phyloP scores from a whole-genome alignment of 805 yeast species.

The Starmerella lactis-condensi region DNA sequence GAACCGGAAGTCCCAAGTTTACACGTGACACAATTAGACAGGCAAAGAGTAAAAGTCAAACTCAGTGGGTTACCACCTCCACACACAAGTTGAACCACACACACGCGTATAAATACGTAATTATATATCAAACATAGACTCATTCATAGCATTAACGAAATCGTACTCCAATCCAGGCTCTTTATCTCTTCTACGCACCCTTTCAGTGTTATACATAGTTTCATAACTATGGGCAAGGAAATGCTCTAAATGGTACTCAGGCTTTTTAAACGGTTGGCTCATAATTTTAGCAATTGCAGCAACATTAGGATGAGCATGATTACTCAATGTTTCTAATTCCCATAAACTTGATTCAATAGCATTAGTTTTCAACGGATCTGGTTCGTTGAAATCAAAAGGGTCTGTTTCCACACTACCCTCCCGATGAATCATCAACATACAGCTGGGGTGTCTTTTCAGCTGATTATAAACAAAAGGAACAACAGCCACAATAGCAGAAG shows the following conservation, averaged over 20 bases:
- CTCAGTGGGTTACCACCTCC: too few species aligned
- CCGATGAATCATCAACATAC: conserved; percentile 71
- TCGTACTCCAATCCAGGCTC: conserved; percentile 52
- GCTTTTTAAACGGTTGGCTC: conserved; percentile 70
- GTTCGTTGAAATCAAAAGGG: conserved; percentile 45
- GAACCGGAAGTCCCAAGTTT: too few species aligned
- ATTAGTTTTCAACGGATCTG: conserved; percentile 57
- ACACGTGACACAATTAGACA: too few species aligned
- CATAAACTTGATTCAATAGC: conserved; percentile 79
- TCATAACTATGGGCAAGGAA: conserved; percentile 80
- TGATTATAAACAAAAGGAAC: conserved; percentile 85
- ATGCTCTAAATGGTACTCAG: conserved; percentile 77
- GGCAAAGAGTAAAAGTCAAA: too few species aligned
- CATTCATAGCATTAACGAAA: conserved; percentile 7
- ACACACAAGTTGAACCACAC: too few species aligned
- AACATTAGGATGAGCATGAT: conserved; percentile 89
- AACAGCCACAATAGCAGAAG: conserved; percentile 70
- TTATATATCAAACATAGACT: too few species aligned
- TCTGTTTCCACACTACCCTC: conserved; percentile 30
- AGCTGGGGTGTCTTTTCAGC: conserved; percentile 77
- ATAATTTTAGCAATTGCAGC: conserved; percentile 79
- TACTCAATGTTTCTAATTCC: conserved; percentile 66
- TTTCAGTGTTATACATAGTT: conserved; percentile 40
- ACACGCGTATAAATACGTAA: too few species aligned
- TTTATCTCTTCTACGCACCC: conserved; percentile 19